These are phyloP conservation scores for Zygnema cylindricum DNA, from an alignment of 139 green algal genomes.

Conservation along the genomic window DNA sequence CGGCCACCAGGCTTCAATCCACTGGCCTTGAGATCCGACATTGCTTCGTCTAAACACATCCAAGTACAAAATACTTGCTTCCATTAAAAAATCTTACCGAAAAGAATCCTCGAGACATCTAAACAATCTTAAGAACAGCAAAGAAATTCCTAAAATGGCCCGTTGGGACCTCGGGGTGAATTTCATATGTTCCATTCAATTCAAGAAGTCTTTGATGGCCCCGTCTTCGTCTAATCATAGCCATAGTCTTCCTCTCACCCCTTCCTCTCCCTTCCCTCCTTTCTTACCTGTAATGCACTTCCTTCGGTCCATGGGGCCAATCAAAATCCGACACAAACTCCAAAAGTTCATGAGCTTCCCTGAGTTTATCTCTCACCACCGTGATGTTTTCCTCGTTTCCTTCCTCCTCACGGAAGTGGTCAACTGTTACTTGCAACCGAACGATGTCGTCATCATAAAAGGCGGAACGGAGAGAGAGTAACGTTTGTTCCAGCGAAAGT, in stretches of 20 bases:
- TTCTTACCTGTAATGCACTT: conserved; percentile 36
- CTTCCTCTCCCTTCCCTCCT: too few species aligned
- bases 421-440: background rate
- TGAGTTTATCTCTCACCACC: background rate
- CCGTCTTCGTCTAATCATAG: too few species aligned
- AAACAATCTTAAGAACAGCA: too few species aligned
- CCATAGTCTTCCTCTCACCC: too few species aligned
- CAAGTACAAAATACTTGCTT: too few species aligned
- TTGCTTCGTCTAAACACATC: background rate
- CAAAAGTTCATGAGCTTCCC: background rate
- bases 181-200: too few species aligned
- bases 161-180: too few species aligned
- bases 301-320: conserved; percentile 37
- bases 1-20: conserved; percentile 40
- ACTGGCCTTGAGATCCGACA: background rate
- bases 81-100: too few species aligned
- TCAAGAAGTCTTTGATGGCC: too few species aligned
- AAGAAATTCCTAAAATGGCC: too few species aligned
- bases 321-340: conserved; percentile 6
- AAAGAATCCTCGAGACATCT: too few species aligned
- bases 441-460: background rate
- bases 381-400: background rate
- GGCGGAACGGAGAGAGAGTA: background rate
- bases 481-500: background rate
- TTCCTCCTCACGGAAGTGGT: background rate